phyloP scores from a whole-genome alignment of 1,139 yeast species.

The Meyerozyma elateridarum region DNA sequence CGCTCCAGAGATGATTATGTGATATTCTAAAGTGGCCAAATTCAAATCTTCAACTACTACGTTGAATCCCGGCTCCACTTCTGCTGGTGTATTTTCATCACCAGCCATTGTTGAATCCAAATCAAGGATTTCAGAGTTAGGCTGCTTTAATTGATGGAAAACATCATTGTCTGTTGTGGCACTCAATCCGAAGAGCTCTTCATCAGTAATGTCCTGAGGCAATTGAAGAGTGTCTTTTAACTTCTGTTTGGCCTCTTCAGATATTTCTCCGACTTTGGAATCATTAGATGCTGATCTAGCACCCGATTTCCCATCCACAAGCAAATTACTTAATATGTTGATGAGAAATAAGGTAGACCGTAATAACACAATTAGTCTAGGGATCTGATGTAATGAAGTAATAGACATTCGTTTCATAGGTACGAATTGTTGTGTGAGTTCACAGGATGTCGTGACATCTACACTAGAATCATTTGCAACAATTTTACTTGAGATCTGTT shows the following conservation, averaged over 20 bases:
- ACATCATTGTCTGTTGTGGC: conserved; percentile 21
- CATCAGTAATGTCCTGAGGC: conserved; percentile 35
- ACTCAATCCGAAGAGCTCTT: conserved; percentile 34
- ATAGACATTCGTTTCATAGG: conserved; percentile 21
- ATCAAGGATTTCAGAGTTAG: conserved; percentile 15
- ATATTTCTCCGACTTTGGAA: conserved; percentile 7
- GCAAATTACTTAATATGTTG: conserved; percentile 25
- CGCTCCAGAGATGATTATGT: conserved; percentile 27
- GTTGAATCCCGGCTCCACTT: conserved; percentile 6
- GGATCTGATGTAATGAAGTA: conserved; percentile 21
- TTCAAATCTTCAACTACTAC: conserved; percentile 11
- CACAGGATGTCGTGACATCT: no score
- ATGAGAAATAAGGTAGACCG: not conserved
- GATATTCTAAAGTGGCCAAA: conserved; percentile 17
- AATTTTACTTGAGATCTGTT: no score
- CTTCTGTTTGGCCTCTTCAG: conserved; percentile 23
- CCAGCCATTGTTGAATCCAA: conserved; percentile 21
- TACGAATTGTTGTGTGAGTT: conserved; percentile 11
- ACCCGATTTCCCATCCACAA: conserved; percentile 9
- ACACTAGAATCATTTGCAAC: no score
- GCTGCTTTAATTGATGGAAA: conserved; percentile 18
- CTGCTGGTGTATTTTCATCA: conserved; percentile 9
- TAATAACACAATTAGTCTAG: conserved; percentile 20
- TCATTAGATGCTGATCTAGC: conserved; percentile 3
- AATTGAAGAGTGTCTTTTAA: conserved; percentile 35